phyloP scores from a whole-genome alignment of 2,329 filamentous ascomycete species.

The Penicillium sp. region DNA sequence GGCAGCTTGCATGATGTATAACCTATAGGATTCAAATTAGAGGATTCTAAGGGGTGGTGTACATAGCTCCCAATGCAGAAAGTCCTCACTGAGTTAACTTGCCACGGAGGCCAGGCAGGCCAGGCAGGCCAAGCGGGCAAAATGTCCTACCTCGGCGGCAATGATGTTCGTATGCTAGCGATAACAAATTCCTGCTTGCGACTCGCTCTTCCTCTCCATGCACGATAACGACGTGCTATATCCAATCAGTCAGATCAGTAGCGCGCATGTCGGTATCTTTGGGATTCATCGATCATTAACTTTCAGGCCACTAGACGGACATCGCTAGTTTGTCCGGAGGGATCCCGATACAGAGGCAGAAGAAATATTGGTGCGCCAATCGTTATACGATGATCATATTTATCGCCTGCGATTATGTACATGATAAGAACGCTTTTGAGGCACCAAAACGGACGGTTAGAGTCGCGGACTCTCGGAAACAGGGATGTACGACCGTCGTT shows the following conservation, averaged over 20 bases:
- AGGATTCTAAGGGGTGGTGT: background rate
- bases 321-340: background rate
- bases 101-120: too few species aligned
- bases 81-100: background rate
- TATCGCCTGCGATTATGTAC: constrained; percentile 19
- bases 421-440: constrained; percentile 3
- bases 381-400: background rate
- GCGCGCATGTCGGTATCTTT: too few species aligned
- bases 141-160: background rate
- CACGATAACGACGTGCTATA: too few species aligned
- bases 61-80: background rate
- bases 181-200: too few species aligned
- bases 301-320: too few species aligned
- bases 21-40: background rate
- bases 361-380: background rate
- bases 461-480: constrained; percentile 43
- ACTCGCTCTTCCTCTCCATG: too few species aligned
- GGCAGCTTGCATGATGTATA: background rate
- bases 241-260: too few species aligned
- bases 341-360: background rate
- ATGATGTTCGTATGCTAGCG: background rate
- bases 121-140: background rate
- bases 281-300: too few species aligned
- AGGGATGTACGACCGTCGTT: constrained; percentile 58
- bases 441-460: constrained; percentile 10